Evolutionary conservation across 2,329 filamentous ascomycete species (phyloP), one percentile per base, ranked within the genome.

Genomic region (Davidsoniella neocaledoniae): DNA sequence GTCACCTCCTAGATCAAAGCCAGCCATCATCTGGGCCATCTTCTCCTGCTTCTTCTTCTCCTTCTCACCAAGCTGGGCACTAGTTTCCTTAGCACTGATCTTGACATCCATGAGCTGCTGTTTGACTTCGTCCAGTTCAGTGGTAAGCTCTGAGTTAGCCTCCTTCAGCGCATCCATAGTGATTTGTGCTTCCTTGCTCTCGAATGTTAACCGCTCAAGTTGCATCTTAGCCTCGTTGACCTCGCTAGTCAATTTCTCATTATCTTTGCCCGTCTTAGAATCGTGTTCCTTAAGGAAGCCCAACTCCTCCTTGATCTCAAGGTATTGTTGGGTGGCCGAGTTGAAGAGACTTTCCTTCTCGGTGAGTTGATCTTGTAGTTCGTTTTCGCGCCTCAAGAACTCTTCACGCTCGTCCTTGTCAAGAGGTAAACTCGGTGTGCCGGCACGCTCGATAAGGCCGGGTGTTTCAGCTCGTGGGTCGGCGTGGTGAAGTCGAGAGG

Each of bases 21-120:
- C 87, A 53, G 91, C 91, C 90, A 98, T 95, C 91, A 98, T 98
- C 74, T 95, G 85, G 41, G 91, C 91, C 91, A 98, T 98, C 67
- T 93, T 91, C 68, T 98, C 91, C 1, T 88, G 86, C 74, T 98
- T 98, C 69, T 87, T 88, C 72, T 87, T 90, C 67, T 96, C 93
- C 73, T 98, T 98, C 67, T 96, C 91, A 58, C 96, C 90, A 17
- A 93, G 69, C 14, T 86, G 82, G 7, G 87, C 87, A 42, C 78
- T 87, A 1, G 84, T 90, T 67, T 96, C 91, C 68, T 91, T 94
- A 51, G 90, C 87, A 57, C 80, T 91, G 84, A 96, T 95, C 69
- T 90, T 90, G 43, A 91, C 87, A 63, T 96, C 88, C 16, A 96
- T 73, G 48, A 98, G 77, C 61, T 95, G 88, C 64, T 95, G 88